Evolutionary conservation across 768 basidiomycete genomes (phyloP).

Genomic region (Suillus hirtellus): DNA sequence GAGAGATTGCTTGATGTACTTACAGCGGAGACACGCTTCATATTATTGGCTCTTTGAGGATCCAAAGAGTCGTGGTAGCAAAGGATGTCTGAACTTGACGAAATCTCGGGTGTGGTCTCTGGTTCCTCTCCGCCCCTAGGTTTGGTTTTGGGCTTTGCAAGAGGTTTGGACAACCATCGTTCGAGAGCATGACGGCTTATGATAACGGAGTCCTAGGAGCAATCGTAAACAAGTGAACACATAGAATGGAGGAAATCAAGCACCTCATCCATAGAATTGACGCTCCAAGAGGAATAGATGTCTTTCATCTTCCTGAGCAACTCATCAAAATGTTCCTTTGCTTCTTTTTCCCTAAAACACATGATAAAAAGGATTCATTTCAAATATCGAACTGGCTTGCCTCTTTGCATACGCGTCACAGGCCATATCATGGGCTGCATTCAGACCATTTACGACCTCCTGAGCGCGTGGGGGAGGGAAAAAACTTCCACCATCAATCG

Average conservation of each 20-base stretch:
- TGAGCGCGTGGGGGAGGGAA: slow-evolving; percentile 57
- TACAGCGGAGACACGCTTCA: slow-evolving; percentile 71
- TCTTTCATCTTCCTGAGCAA: slow-evolving; percentile 54
- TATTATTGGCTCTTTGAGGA: slow-evolving; percentile 55
- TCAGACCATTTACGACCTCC: slow-evolving; percentile 53
- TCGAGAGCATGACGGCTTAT: slow-evolving; percentile 62
- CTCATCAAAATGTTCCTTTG: slow-evolving; percentile 47
- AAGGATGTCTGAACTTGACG: slow-evolving; percentile 46
- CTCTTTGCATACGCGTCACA: slow-evolving; percentile 49
- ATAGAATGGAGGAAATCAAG: slow-evolving; percentile 11
- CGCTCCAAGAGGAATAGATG: slow-evolving; percentile 65
- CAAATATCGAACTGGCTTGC: slow-evolving; percentile 36
- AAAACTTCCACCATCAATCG: slow-evolving; percentile 24
- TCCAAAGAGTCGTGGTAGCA: slow-evolving; percentile 66
- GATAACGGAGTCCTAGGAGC: slow-evolving; percentile 53
- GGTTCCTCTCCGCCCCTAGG: slow-evolving; percentile 20
- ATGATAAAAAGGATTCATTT: slow-evolving; percentile 10
- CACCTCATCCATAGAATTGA: slow-evolving; percentile 51
- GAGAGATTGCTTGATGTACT: slow-evolving; percentile 11
- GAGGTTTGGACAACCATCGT: slow-evolving; percentile 53
- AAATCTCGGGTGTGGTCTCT: slow-evolving; percentile 21
- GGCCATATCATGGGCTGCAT: slow-evolving; percentile 53
- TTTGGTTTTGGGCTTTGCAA: slow-evolving; percentile 22
- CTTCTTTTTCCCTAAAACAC: slow-evolving; percentile 42
- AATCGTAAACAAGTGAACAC: slow-evolving; percentile 6